A percentile compares a stretch with the other conserved stretches of the same genome.
Evolutionary conservation across 768 basidiomycete genomes (phyloP).

Genomic region (Mycena filopes): DNA sequence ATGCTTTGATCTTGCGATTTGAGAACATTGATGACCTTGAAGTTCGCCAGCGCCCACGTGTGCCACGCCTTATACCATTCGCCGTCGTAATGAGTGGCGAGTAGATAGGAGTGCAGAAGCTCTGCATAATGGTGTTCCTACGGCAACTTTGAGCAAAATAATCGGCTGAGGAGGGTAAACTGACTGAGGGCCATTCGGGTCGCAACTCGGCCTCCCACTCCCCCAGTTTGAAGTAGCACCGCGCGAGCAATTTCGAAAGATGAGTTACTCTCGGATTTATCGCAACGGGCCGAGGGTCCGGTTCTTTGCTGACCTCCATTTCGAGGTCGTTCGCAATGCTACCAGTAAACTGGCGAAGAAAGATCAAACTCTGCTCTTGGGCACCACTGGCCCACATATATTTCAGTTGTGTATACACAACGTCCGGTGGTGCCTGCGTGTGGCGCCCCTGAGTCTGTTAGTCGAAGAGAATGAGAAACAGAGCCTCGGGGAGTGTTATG

Average conservation of each 20-base stretch:
- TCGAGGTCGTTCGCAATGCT: constrained; percentile 81
- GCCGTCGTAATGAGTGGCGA: constrained; percentile 91
- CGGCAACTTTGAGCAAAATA: constrained; percentile 25
- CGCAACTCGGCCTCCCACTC: constrained; percentile 90
- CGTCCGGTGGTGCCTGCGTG: constrained; percentile 89
- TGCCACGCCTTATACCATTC: constrained; percentile 99
- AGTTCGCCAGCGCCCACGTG: constrained; percentile 97
- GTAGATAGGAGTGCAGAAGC: constrained; percentile 84
- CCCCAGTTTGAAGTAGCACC: constrained; percentile 96
- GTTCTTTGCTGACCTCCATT: constrained; percentile 61
- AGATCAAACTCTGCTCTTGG: constrained; percentile 80
- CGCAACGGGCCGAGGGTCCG: constrained; percentile 58
- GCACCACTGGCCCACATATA: constrained; percentile 93
- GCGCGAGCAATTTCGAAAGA: constrained; percentile 87
- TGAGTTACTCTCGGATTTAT: constrained; percentile 70
- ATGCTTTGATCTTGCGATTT: constrained; percentile 64
- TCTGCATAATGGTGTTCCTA: constrained; percentile 79
- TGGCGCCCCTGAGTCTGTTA: constrained; percentile 51
- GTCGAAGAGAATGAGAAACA: constrained; percentile 38
- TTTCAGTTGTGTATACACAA: constrained; percentile 96
- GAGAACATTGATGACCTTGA: constrained; percentile 88
- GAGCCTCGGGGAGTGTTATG: too few relatives aligned
- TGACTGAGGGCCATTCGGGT: constrained; percentile 82
- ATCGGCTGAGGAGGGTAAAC: constrained; percentile 39
- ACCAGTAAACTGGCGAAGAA: constrained; percentile 85